A percentile compares a stretch with the other conserved stretches of the same genome.
Evolutionary conservation across 2,329 filamentous ascomycete genomes (phyloP).

Genomic region (Fusarium clavum): DNA sequence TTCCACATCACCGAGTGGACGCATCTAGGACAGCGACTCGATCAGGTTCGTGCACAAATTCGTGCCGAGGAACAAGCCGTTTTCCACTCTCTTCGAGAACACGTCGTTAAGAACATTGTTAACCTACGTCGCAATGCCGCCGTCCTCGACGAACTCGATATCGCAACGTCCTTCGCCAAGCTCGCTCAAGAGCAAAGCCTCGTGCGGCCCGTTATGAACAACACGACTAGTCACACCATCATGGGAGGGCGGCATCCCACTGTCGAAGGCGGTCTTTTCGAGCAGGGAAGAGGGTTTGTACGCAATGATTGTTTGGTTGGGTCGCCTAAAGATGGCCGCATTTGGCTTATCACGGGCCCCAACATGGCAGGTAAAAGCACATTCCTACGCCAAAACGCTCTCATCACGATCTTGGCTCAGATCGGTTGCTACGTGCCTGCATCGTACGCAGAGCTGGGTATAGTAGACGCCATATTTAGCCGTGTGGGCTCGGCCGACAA

Average conservation of each 20-base stretch:
- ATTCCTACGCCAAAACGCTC: conserved; percentile 92
- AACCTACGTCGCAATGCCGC: conserved; percentile 88
- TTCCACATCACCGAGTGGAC: conserved; percentile 91
- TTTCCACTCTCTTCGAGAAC: conserved; percentile 77
- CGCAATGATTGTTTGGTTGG: conserved; percentile 88
- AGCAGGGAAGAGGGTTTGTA: conserved; percentile 84
- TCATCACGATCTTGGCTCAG: conserved; percentile 94
- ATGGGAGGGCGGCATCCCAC: conserved; percentile 91
- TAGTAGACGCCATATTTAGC: conserved; percentile 97
- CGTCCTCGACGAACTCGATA: conserved; percentile 94
- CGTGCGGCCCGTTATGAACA: conserved; percentile 78
- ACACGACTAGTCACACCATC: conserved; percentile 75
- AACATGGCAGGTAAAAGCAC: conserved; percentile 99
- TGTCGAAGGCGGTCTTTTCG: conserved; percentile 83
- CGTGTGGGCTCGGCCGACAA: conserved; percentile 95
- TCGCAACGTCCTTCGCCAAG: conserved; percentile 85
- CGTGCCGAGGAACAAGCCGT: conserved; percentile 86
- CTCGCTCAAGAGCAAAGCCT: conserved; percentile 81
- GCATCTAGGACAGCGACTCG: conserved; percentile 79
- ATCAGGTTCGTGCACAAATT: conserved; percentile 81
- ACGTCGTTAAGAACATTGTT: conserved; percentile 84
- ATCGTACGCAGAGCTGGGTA: conserved; percentile 82
- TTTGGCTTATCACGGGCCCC: conserved; percentile 81
- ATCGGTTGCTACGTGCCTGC: conserved; percentile 94
- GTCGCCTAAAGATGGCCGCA: conserved; percentile 69